These are phyloP conservation scores for Garcia nutans DNA, from an alignment of 345 rosid genomes.

Conservation along the genomic window DNA sequence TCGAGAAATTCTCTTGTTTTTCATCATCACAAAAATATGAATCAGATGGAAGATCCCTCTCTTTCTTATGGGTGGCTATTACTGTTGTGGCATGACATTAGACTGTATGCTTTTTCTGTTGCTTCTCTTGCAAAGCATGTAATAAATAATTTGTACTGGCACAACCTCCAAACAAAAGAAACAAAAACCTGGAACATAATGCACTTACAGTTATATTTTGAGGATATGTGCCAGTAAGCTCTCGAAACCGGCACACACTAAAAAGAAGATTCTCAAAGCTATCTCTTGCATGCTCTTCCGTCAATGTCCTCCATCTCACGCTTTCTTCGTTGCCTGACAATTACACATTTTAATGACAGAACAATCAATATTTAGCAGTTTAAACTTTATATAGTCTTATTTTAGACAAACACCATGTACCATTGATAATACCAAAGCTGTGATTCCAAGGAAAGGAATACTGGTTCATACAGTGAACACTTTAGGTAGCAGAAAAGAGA, in stretches of 20 bases:
- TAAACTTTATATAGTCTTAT: neutral
- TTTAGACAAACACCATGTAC: neutral
- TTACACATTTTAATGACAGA: slow-evolving; percentile 13
- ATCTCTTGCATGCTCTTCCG: slow-evolving; percentile 97
- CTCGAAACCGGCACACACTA: slow-evolving; percentile 87
- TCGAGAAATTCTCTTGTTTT: neutral
- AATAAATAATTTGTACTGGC: neutral
- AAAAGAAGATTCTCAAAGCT: slow-evolving; percentile 97
- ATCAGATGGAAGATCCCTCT: neutral
- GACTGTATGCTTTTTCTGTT: neutral
- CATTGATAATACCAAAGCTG: neutral
- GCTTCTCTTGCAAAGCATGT: neutral
- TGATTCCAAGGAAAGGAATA: neutral
- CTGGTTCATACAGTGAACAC: neutral
- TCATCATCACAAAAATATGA: neutral
- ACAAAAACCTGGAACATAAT: slow-evolving; percentile 5
- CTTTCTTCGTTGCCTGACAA: slow-evolving; percentile 62
- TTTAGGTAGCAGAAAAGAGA: neutral
- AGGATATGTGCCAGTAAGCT: slow-evolving; percentile 90
- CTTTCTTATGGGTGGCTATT: neutral
- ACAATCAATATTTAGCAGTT: slow-evolving; percentile 1
- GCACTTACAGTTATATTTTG: slow-evolving; percentile 78
- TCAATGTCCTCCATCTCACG: slow-evolving; percentile 75
- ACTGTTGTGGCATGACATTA: neutral
- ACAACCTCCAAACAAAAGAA: neutral